These are phyloP conservation scores for Chaetoceros tenuissimus DNA, from an alignment of 108 stramenopile genomes.

Conservation along the genomic window DNA sequence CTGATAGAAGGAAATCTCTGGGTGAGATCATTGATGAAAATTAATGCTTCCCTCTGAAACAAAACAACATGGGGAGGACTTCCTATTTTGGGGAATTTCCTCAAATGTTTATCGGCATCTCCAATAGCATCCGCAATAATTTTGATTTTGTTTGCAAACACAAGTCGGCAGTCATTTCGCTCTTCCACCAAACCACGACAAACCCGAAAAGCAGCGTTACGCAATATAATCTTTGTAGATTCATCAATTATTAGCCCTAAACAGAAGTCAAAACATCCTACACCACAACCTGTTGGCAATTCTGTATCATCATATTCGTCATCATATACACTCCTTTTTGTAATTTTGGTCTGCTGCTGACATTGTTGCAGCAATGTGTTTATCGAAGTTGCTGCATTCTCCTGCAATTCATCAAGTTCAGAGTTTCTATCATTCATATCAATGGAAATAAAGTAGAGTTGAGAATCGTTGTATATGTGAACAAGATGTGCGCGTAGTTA, in stretches of 20 bases:
- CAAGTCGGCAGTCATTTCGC: neutral
- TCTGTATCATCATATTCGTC: neutral
- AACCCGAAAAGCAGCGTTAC: neutral
- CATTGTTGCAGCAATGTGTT: too few relatives aligned
- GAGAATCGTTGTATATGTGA: too few relatives aligned
- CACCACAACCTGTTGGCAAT: neutral
- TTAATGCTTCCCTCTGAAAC: neutral
- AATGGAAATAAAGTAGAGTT: too few relatives aligned
- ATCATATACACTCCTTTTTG: neutral
- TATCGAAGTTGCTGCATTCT: neutral
- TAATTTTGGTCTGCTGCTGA: too few relatives aligned
- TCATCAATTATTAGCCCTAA: neutral
- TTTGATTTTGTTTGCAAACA: neutral
- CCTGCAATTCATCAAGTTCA: too few relatives aligned
- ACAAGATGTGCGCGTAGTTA: too few relatives aligned
- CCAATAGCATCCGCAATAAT: neutral
- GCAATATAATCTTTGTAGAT: neutral
- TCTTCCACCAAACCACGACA: neutral
- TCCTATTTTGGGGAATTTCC: neutral
- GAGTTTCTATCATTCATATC: too few relatives aligned
- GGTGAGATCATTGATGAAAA: neutral
- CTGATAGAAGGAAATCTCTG: neutral
- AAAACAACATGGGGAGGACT: neutral
- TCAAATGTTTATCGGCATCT: neutral
- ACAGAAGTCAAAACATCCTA: neutral